Evolutionary conservation across 805 yeast species (phyloP).

Genomic region (Saturnispora saitoi): DNA sequence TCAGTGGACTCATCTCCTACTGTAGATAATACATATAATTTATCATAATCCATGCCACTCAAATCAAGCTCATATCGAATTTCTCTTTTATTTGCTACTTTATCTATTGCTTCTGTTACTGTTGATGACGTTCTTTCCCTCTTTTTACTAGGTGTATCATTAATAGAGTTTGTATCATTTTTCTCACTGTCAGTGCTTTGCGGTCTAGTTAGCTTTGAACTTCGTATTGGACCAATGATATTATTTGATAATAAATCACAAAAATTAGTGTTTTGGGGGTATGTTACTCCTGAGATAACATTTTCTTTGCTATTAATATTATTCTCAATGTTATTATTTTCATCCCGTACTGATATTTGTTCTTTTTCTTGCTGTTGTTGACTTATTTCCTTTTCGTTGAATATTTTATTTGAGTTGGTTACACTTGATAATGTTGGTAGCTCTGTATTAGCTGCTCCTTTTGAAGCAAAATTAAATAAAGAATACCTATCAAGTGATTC

Average conservation of each 20-base stretch:
- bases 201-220: not conserved
- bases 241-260: not conserved
- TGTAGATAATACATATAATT: not conserved
- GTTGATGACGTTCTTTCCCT: not conserved
- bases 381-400: not conserved
- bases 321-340: not conserved
- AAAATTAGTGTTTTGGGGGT: not conserved
- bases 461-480: too few species aligned
- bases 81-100: not conserved
- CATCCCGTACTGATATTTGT: not conserved
- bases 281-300: not conserved
- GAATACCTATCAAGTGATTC: not conserved
- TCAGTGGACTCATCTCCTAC: not conserved
- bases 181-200: not conserved
- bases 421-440: not conserved
- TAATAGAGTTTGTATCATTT: not conserved
- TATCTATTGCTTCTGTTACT: not conserved
- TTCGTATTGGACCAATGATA: not conserved
- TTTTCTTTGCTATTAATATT: not conserved
- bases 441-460: not conserved
- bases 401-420: not conserved
- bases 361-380: not conserved
- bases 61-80: not conserved
- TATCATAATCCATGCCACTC: conserved; percentile 1
- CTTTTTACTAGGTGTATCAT: not conserved